Percentiles rank a stretch among this genome's conserved stretches.
Evolutionary conservation across 495 filamentous ascomycete genomes (phyloP).

Genomic region (Trichoderma virens): DNA sequence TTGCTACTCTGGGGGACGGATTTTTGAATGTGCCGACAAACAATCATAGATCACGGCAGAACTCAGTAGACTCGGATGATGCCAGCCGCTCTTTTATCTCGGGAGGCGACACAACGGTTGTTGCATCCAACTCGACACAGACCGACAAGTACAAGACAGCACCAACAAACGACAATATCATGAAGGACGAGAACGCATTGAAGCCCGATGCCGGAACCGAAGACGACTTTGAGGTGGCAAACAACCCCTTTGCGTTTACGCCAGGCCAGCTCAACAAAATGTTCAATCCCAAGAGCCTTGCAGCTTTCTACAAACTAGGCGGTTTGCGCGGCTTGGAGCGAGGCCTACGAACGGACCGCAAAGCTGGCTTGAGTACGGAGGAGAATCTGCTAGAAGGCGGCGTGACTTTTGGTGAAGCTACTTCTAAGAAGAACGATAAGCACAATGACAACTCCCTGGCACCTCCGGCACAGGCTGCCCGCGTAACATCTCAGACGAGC

Average conservation of each 20-base stretch:
- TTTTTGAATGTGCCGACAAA: constrained; percentile 44
- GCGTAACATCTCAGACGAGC: neutral
- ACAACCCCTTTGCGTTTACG: constrained; percentile 73
- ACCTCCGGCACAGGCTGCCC: neutral
- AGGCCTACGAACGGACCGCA: constrained; percentile 58
- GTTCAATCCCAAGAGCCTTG: constrained; percentile 66
- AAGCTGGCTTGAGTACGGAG: constrained; percentile 57
- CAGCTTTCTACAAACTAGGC: constrained; percentile 62
- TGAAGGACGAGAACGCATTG: constrained; percentile 33
- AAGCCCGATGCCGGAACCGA: constrained; percentile 58
- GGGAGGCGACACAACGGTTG: constrained; percentile 34
- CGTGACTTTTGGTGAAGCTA: constrained; percentile 56
- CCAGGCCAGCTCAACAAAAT: constrained; percentile 71
- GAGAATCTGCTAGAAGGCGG: constrained; percentile 49
- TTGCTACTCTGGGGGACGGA: constrained; percentile 34
- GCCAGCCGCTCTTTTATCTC: constrained; percentile 40
- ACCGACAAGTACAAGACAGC: constrained; percentile 28
- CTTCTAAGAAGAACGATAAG: constrained; percentile 23
- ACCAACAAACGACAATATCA: constrained; percentile 37
- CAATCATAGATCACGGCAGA: constrained; percentile 39
- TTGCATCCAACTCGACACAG: constrained; percentile 22
- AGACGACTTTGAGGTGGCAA: constrained; percentile 57
- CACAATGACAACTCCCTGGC: constrained; percentile 22
- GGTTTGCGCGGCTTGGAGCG: constrained; percentile 60
- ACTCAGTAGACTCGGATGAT: constrained; percentile 47